A percentile compares a stretch with the other conserved stretches of the same genome.
Conservation (phyloP, 129 eudicot species). For the Glebionis coronaria region DNA sequence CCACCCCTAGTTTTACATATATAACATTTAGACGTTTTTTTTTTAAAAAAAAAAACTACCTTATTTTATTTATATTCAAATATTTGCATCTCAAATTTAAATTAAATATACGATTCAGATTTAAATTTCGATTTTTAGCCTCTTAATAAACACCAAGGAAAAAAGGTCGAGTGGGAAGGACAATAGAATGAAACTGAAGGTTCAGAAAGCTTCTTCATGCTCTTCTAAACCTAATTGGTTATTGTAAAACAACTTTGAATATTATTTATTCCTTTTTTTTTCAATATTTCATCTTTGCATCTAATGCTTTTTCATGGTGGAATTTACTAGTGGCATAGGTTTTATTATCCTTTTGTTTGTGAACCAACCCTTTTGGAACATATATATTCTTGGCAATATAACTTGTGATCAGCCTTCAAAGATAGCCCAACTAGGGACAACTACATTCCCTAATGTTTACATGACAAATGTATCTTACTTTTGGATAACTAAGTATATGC, state of each 20-base stretch:
- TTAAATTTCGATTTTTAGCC: no score
- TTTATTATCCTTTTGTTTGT: background rate
- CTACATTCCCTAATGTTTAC: no score
- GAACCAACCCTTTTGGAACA: conserved; percentile 26
- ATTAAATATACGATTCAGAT: no score
- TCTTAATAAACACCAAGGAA: no score
- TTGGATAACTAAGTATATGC: no score
- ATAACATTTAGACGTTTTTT: no score
- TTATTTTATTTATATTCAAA: no score
- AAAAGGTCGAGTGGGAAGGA: background rate
- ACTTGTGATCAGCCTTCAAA: background rate
- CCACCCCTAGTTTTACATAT: no score
- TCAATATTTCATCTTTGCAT: conserved; percentile 15
- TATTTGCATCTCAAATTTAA: no score
- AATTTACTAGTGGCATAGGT: conserved; percentile 25
- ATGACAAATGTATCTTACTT: no score
- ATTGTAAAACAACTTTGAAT: conserved; percentile 15
- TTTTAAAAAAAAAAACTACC: no score
- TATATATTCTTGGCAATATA: conserved; percentile 18
- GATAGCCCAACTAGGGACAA: background rate
- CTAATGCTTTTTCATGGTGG: conserved; percentile 26
- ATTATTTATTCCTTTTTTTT: background rate
- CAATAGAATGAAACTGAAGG: conserved; percentile 1
- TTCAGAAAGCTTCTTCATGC: conserved; percentile 9
- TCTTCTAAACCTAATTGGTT: conserved; percentile 10